These are phyloP conservation scores for Trichoderma simmonsii DNA, from an alignment of 2,329 filamentous ascomycete genomes.

Conservation along the genomic window DNA sequence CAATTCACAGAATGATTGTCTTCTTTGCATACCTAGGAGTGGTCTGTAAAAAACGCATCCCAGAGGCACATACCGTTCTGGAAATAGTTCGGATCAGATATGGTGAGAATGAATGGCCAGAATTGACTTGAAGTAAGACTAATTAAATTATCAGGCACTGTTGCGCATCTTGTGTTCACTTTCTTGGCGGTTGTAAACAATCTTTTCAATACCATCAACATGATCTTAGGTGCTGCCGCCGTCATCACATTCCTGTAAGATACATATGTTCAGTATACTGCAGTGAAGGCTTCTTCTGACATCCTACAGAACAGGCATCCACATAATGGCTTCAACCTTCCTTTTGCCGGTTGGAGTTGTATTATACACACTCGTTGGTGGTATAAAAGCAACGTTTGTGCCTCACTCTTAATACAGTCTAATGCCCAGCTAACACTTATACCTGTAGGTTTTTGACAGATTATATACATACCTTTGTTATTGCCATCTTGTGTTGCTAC, in stretches of 20 bases:
- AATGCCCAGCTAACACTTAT: neutral
- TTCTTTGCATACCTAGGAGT: conserved; percentile 10
- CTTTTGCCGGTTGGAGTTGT: neutral
- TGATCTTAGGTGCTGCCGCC: conserved; percentile 7
- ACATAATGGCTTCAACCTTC: conserved; percentile 4
- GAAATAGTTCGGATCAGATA: conserved; percentile 12
- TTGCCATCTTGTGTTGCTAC: conserved; percentile 2
- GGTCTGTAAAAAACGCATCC: conserved; percentile 6
- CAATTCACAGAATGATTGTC: neutral
- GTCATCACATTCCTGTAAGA: conserved; percentile 6
- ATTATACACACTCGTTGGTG: neutral
- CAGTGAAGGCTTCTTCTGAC: neutral
- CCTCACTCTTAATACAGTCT: rapidly evolving
- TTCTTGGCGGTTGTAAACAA: conserved; percentile 11
- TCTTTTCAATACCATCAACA: conserved; percentile 8
- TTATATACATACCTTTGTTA: conserved; percentile 9
- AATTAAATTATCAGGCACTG: neutral
- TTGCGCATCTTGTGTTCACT: conserved; percentile 1
- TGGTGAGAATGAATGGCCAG: neutral
- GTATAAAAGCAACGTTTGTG: conserved; percentile 9
- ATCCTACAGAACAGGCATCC: neutral
- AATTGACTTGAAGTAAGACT: neutral
- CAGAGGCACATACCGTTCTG: conserved; percentile 5
- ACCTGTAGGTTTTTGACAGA: neutral
- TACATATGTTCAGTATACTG: neutral